These are phyloP conservation scores for Cryptococcus wingfieldii DNA, from an alignment of 1,284 basidiomycete genomes.

Conservation along the genomic window DNA sequence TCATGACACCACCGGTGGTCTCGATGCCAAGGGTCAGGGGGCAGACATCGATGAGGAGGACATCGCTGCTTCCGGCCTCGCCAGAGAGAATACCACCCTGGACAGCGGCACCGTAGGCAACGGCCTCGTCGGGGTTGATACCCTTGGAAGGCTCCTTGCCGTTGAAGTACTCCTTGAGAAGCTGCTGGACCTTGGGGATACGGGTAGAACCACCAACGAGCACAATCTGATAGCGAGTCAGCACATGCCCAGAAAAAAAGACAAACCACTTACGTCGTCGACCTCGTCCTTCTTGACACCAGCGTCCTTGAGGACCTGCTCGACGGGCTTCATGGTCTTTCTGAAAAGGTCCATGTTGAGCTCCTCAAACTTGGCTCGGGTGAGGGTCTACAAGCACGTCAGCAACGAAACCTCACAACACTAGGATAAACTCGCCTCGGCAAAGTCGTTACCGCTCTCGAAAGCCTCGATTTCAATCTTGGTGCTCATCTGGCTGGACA, in stretches of 20 bases:
- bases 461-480: slow-evolving; percentile 77
- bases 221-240: slow-evolving; percentile 37
- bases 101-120: slow-evolving; percentile 94
- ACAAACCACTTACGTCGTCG: slow-evolving; percentile 63
- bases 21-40: slow-evolving; percentile 94
- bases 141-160: slow-evolving; percentile 93
- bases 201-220: slow-evolving; percentile 97
- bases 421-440: slow-evolving; percentile 58
- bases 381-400: slow-evolving; percentile 56
- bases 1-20: slow-evolving; percentile 97
- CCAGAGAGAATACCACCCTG: slow-evolving; percentile 95
- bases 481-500: slow-evolving; percentile 71
- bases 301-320: slow-evolving; percentile 97
- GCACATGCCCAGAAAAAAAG: neutral
- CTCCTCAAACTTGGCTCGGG: slow-evolving; percentile 98
- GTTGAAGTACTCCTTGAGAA: slow-evolving; percentile 98
- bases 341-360: slow-evolving; percentile 98
- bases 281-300: slow-evolving; percentile 96
- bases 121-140: slow-evolving; percentile 96
- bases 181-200: slow-evolving; percentile 97
- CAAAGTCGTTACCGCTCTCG: slow-evolving; percentile 93
- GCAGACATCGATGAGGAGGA: slow-evolving; percentile 94
- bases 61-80: slow-evolving; percentile 63
- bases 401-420: neutral
- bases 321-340: slow-evolving; percentile 98